These are phyloP conservation scores for Micractinium sp. DNA, from an alignment of 139 green algal species.

Conservation along the genomic window DNA sequence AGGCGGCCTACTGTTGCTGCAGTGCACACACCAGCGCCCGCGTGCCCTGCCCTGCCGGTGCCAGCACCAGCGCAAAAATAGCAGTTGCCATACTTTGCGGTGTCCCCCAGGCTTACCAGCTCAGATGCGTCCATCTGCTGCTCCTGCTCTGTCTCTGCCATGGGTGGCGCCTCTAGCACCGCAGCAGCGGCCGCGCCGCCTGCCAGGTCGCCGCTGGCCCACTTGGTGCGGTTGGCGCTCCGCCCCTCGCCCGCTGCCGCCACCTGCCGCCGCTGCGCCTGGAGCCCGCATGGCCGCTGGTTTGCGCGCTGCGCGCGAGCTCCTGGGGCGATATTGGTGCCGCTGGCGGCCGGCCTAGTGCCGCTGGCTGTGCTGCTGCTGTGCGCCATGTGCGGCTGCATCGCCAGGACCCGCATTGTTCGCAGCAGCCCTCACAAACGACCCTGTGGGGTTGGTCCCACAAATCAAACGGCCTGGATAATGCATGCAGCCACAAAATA, in stretches of 20 bases:
- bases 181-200: background rate
- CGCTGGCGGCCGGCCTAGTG: background rate
- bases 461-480: no score
- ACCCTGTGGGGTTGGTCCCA: background rate
- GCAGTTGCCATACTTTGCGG: no score
- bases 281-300: background rate
- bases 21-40: no score
- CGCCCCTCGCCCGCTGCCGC: constrained; percentile 58
- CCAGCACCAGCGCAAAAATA: no score
- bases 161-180: background rate
- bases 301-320: background rate
- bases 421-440: background rate
- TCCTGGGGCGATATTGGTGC: background rate
- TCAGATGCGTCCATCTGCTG: constrained; percentile 32
- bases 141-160: background rate
- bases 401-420: background rate
- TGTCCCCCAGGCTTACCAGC: no score
- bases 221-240: constrained; percentile 76
- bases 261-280: background rate
- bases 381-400: background rate
- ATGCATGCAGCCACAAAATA: no score
- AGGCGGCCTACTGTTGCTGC: no score
- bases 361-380: background rate
- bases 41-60: no score
- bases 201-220: constrained; percentile 39